These are phyloP conservation scores for Coniochaeta sp. DNA, from an alignment of 2,329 filamentous ascomycete genomes.

Conservation along the genomic window DNA sequence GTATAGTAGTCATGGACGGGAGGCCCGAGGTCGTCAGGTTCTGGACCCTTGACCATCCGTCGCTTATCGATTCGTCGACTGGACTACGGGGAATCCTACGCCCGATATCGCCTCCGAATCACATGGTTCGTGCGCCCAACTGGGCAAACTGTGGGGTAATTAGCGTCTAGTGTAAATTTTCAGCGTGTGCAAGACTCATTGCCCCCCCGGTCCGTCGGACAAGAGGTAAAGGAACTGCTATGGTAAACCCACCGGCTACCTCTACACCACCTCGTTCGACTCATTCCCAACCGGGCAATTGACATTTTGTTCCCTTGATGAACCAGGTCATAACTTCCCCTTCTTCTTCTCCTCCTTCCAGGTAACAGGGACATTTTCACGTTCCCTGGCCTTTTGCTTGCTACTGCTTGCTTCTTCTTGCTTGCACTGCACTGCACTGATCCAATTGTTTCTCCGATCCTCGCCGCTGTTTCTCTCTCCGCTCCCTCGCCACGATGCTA, in stretches of 20 bases:
- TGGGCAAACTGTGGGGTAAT: not conserved
- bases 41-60: not conserved
- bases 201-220: not conserved
- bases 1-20: too few species aligned
- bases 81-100: not conserved
- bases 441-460: not conserved
- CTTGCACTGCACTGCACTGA: too few species aligned
- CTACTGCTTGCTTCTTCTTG: not conserved
- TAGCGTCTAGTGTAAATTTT: not conserved
- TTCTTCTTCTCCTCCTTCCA: not conserved
- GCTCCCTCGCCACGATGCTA: constrained; percentile 31
- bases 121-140: not conserved
- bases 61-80: not conserved
- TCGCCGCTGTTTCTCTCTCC: not conserved
- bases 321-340: not conserved
- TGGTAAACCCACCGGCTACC: not conserved
- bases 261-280: not conserved
- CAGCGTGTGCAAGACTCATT: not conserved
- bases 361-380: not conserved
- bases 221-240: not conserved
- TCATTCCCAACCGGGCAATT: not conserved
- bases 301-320: not conserved
- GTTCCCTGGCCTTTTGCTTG: not conserved
- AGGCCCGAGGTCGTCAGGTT: too few species aligned
- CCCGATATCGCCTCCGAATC: not conserved